A percentile compares a stretch with the other conserved stretches of the same genome.
phyloP scores from a whole-genome alignment of 73 alveolate species.

The Halteria grandinella region DNA sequence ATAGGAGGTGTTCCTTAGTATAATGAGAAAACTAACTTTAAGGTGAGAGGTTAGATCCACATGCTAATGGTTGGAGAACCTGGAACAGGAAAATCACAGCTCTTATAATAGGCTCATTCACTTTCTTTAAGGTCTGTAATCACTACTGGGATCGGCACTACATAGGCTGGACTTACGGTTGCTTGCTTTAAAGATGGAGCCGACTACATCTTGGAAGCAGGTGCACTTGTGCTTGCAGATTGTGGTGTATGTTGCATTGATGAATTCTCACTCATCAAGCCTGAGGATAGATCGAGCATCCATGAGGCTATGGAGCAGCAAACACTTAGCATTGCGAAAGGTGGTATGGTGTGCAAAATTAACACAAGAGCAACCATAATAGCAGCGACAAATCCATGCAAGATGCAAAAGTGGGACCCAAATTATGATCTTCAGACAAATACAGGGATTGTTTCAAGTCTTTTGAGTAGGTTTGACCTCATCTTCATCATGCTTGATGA shows the following conservation, averaged over 20 bases:
- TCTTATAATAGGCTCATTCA: conserved; percentile 62
- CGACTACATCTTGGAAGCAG: conserved; percentile 90
- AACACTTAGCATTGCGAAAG: conserved; percentile 82
- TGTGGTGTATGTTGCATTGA: conserved; percentile 93
- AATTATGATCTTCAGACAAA: conserved; percentile 58
- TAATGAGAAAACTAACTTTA: conserved; percentile 51
- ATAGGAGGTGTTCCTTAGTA: conserved; percentile 79
- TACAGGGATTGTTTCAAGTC: conserved; percentile 73
- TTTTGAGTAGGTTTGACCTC: conserved; percentile 82
- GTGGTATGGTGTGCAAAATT: conserved; percentile 78
- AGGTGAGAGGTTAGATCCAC: conserved; percentile 81
- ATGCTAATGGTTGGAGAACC: conserved; percentile 85
- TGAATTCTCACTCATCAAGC: conserved; percentile 78
- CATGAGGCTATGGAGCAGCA: conserved; percentile 91
- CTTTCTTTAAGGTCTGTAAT: conserved; percentile 65
- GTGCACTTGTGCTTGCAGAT: conserved; percentile 89
- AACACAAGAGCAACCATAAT: conserved; percentile 82
- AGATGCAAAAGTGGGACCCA: conserved; percentile 63
- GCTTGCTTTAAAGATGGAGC: conserved; percentile 76
- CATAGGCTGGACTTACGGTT: conserved; percentile 87
- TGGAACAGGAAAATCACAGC: conserved; percentile 88
- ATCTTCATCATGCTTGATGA: conserved; percentile 75
- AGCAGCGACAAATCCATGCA: conserved; percentile 79
- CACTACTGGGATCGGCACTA: conserved; percentile 84
- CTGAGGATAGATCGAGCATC: conserved; percentile 71